A percentile compares a stretch with the other conserved stretches of the same genome.
These are phyloP conservation scores for Aphanomyces cochlioides DNA, from an alignment of 352 stramenopile genomes.

Conservation along the genomic window DNA sequence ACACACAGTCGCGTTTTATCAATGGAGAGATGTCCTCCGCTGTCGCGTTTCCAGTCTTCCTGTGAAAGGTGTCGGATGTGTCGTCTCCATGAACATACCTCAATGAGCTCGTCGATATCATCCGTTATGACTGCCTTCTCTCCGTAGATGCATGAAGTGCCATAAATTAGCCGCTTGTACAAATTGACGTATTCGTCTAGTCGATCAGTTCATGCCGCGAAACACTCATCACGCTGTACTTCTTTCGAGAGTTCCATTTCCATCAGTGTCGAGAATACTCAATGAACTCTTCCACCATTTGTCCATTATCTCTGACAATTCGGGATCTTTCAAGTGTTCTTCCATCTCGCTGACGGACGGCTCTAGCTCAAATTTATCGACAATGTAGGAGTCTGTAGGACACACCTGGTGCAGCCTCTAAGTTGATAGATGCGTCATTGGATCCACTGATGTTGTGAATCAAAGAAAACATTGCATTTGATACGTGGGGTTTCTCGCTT, in stretches of 20 bases:
- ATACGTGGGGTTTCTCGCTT: background rate
- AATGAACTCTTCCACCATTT: conserved; percentile 28
- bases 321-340: conserved; percentile 17
- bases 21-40: conserved; percentile 24
- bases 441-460: background rate
- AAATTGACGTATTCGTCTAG: conserved; percentile 31
- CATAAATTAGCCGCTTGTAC: conserved; percentile 28
- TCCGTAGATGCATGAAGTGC: conserved; percentile 28
- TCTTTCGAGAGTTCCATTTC: conserved; percentile 24
- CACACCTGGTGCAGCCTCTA: too few species aligned
- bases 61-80: background rate
- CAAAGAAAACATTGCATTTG: conserved; percentile 7
- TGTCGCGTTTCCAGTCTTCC: conserved; percentile 31
- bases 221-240: background rate
- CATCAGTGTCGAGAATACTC: conserved; percentile 15
- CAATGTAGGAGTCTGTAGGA: too few species aligned
- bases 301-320: conserved; percentile 20
- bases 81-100: background rate
- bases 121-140: conserved; percentile 21
- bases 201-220: background rate
- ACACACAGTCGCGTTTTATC: conserved; percentile 21
- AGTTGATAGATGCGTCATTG: too few species aligned
- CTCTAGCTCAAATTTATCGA: background rate
- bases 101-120: conserved; percentile 27
- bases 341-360: background rate